Evolutionary conservation across 2,329 filamentous ascomycete genomes (phyloP).

Genomic region (Penicillium italicum): DNA sequence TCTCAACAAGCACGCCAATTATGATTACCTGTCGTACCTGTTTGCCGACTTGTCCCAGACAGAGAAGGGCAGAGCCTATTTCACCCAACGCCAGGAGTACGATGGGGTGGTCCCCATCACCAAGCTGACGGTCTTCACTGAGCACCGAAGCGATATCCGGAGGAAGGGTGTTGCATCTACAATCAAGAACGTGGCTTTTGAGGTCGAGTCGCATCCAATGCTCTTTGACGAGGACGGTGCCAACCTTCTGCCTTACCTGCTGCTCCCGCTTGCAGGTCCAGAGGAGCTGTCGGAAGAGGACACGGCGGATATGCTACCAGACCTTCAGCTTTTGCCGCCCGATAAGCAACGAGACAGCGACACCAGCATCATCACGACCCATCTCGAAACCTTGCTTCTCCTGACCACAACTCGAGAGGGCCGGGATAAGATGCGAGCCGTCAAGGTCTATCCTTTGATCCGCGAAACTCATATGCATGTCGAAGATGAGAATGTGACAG

Average conservation of each 20-base stretch:
- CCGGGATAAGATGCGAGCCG: constrained; percentile 67
- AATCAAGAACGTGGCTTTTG: constrained; percentile 91
- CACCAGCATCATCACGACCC: constrained; percentile 71
- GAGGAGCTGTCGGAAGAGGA: constrained; percentile 90
- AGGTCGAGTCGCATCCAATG: constrained; percentile 65
- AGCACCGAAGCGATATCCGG: constrained; percentile 77
- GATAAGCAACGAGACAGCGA: constrained; percentile 85
- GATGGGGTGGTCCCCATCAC: constrained; percentile 82
- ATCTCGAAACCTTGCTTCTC: constrained; percentile 82
- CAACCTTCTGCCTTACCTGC: constrained; percentile 80
- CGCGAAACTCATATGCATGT: constrained; percentile 78
- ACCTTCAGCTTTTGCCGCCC: constrained; percentile 81
- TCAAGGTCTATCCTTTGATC: constrained; percentile 85
- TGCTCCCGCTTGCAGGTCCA: constrained; percentile 80
- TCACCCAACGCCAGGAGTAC: constrained; percentile 69
- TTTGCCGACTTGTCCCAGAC: constrained; percentile 91
- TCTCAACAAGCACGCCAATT: constrained; percentile 82
- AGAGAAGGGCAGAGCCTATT: constrained; percentile 68
- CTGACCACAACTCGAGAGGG: constrained; percentile 74
- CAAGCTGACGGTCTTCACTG: constrained; percentile 92
- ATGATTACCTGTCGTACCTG: constrained; percentile 88
- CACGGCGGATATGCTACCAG: constrained; percentile 77
- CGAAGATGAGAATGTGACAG: constrained; percentile 73
- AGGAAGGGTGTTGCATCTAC: constrained; percentile 92
- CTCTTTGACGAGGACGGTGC: constrained; percentile 70